Conservation (phyloP, 768 basidiomycete genomes). For the Daedalea quercina region DNA sequence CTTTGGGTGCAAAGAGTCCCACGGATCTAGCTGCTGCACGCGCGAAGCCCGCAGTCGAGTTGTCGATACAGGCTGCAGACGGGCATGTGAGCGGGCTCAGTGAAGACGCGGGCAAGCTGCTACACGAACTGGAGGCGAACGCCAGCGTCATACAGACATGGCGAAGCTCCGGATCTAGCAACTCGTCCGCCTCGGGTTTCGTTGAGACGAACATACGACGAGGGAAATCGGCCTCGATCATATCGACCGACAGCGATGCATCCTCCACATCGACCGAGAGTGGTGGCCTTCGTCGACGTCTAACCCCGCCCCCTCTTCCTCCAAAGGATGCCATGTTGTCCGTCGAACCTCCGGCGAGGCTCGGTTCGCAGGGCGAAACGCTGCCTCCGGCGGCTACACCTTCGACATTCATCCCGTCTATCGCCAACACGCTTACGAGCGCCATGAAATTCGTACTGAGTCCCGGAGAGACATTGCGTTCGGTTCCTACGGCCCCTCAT, state of each 20-base stretch:
- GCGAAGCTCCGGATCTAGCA: slow-evolving; percentile 7
- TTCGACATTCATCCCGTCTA: slow-evolving; percentile 28
- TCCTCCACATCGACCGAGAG: slow-evolving; percentile 32
- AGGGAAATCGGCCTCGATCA: slow-evolving; percentile 34
- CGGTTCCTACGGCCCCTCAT: slow-evolving; percentile 30
- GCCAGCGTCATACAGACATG: slow-evolving; percentile 16
- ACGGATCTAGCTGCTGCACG: slow-evolving; percentile 34
- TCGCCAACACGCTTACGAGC: slow-evolving; percentile 47
- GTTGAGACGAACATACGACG: slow-evolving; percentile 31
- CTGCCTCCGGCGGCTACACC: background rate
- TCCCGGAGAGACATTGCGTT: slow-evolving; percentile 25
- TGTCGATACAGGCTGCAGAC: slow-evolving; percentile 43
- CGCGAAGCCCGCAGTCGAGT: slow-evolving; percentile 52
- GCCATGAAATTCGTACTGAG: slow-evolving; percentile 57
- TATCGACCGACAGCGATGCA: slow-evolving; percentile 32
- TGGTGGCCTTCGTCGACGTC: background rate
- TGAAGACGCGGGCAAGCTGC: slow-evolving; percentile 36
- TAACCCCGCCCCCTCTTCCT: slow-evolving; percentile 14
- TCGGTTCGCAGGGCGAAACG: slow-evolving; percentile 6
- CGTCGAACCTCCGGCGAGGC: background rate
- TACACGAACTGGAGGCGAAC: slow-evolving; percentile 35
- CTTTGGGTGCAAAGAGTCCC: slow-evolving; percentile 11
- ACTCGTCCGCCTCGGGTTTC: slow-evolving; percentile 19
- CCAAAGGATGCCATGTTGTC: slow-evolving; percentile 11
- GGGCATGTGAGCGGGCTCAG: slow-evolving; percentile 37